Conservation (phyloP, 73 alveolate genomes). For the Blepharisma stoltei region DNA sequence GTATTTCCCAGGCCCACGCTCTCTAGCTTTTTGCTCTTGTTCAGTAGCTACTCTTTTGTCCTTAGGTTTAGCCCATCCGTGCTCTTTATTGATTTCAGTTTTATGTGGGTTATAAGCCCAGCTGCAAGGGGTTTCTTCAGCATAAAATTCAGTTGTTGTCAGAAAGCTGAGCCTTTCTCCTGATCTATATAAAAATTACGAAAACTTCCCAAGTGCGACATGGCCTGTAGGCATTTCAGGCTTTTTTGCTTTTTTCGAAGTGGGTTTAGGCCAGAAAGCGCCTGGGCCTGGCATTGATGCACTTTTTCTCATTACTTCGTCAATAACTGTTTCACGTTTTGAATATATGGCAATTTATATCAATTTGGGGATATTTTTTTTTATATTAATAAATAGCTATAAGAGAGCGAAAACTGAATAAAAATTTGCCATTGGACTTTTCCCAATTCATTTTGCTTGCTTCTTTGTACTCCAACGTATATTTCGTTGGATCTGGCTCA, state of each 20-base stretch:
- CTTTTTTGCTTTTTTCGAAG: too few relatives aligned
- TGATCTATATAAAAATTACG: not conserved
- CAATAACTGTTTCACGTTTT: not conserved
- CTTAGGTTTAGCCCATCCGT: slow-evolving; percentile 9
- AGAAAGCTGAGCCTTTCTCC: not conserved
- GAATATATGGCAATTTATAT: too few relatives aligned
- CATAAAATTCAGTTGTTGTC: not conserved
- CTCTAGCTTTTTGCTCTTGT: not conserved
- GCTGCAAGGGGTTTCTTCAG: slow-evolving; percentile 24
- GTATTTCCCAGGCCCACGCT: slow-evolving; percentile 14
- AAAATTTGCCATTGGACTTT: not conserved
- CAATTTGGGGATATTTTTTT: too few relatives aligned
- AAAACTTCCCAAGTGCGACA: slow-evolving; percentile 6
- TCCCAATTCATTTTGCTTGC: not conserved
- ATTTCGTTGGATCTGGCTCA: slow-evolving; percentile 20
- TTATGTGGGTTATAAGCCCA: slow-evolving; percentile 11
- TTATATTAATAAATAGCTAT: too few relatives aligned
- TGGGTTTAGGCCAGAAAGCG: not conserved
- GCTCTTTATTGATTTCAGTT: not conserved
- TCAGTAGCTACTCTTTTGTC: not conserved
- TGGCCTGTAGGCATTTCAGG: too few relatives aligned
- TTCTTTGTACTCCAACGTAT: not conserved
- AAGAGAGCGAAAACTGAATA: too few relatives aligned
- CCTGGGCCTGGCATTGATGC: slow-evolving; percentile 6
- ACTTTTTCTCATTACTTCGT: slow-evolving; percentile 16